Evolutionary conservation across 139 green algal genomes (phyloP).

Genomic region (Chlamydomonas applanata): DNA sequence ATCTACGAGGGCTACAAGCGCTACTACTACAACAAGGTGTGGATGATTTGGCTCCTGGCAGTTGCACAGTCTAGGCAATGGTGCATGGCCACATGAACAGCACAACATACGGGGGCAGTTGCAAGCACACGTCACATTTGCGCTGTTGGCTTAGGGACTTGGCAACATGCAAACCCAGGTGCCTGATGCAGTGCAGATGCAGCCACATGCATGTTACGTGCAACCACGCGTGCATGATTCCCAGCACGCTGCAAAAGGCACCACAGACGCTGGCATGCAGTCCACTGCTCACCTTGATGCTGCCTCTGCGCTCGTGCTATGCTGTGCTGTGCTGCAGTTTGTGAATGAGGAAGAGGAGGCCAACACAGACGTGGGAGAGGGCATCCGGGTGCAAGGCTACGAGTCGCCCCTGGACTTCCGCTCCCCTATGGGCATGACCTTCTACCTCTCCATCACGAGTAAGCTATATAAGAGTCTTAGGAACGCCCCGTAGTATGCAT

Average conservation of each 20-base stretch:
- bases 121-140: no score
- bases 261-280: no score
- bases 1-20: conserved; percentile 14
- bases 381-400: conserved; percentile 9
- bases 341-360: neutral
- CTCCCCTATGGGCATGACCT: conserved; percentile 41
- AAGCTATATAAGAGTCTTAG: neutral
- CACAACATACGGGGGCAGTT: no score
- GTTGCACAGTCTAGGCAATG: no score
- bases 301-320: neutral
- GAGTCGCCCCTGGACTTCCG: conserved; percentile 37
- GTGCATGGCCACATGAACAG: no score
- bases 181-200: no score
- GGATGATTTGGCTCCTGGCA: neutral
- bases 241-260: no score
- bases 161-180: neutral
- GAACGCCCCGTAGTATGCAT: no score
- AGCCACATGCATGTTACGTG: no score
- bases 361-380: neutral
- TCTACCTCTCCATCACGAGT: conserved; percentile 41
- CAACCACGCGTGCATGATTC: no score
- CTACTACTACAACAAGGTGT: conserved; percentile 16
- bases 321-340: neutral
- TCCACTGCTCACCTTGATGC: neutral
- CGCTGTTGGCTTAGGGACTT: no score